Base-by-base conservation (phyloP, 371 early-diverging fungal genomes). In the Syncephalastrum monosporum region DNA sequence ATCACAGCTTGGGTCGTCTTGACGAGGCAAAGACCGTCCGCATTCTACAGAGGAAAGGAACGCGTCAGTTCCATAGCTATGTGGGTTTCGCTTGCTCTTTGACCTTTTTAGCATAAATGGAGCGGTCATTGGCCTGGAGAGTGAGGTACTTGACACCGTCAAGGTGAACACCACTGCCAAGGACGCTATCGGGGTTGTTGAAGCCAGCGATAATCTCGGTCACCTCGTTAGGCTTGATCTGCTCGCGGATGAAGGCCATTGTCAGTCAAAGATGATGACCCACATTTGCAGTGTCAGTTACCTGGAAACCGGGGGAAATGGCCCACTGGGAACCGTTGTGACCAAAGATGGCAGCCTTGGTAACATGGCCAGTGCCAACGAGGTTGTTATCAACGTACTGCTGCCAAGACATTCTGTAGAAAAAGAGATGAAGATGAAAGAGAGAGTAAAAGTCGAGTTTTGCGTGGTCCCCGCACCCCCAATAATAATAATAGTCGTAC, bases 1-100 rank as follows among this genome's bases (percentile, higher is more conserved):
- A 97, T 67, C 44, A 95, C 64, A 48, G 91, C 83, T 69, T 91
- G 87, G 16, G 63, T 79, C n/a, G 96, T 92, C 85, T 95, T 95
- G 56, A 84, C 91, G 59, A 82, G 73, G 69, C 82, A 71, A 56
- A 86, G 76, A 70, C 95, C 95, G 55, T 76, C 80, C 27, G 79
- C 60, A 17, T 80, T 82, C 93, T 94, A 71, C 10, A 24, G 41
- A 21, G 57, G 21, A 7, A 27, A 53, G 19, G 55, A 51, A n/a
- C 47, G 38, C 17, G 17, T 52, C 41, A 56, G 19, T 27, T 33
- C 42, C 27, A 43, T 59, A 46, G 38, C n/a, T 19, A 12, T 16
- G 5, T 48, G 24, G 48, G 38, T 41, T 49, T 33, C 6, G 48
- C 24, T 63, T 53, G 41, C 33, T 45, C 59, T 68, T 77, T 27